Evolutionary conservation across 108 stramenopile genomes (phyloP), one percentile per base, ranked within the genome.

Genomic region (Schizochytrium sp.): DNA sequence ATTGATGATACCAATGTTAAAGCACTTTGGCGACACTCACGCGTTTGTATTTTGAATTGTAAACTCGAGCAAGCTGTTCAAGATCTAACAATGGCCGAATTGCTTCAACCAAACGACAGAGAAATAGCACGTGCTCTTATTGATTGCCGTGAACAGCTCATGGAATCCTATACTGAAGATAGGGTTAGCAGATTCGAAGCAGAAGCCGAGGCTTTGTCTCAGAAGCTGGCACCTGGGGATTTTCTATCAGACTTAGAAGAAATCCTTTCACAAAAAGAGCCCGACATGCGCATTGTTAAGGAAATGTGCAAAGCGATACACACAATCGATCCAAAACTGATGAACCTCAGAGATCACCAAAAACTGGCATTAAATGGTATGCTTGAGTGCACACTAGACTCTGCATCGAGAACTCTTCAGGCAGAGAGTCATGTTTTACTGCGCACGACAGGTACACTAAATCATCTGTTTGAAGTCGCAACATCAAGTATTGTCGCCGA

Each of bases 1-100:
- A 61, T 90, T 0, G 88, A 90, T 7, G 72, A 38, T 2, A n/a
- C 72, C 1, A 88, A 90, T 3, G 88, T 90, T 44, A 90, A 90
- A 49, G 90, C 90, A 19, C 72, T 90, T 5, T 90, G 60, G 44
- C 17, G 90, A 4, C 61, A 90, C 49, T 88, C 90, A n/a, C 61
- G 61, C 64, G 90, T 72, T 4, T 72, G 76, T 53, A 7, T 49
- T 2, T 5, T 10, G 1, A n/a, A 10, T 40, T 10, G 47, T 5
- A n/a, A 40, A 10, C 76, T 83, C 76, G 50, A 83, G 53, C 38
- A 49, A n/a, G 76, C 76, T 10, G 76, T 83, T 47, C 50, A 83
- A 1, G 76, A 83, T 53, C 76, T 83, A 0, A 55, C 53, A 0
- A 38, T 38, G 5, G 76, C 76, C 5, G 10, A n/a, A 13, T 38